Base-by-base conservation (phyloP, 2,329 filamentous ascomycete species). In the Colletotrichum sp. region DNA sequence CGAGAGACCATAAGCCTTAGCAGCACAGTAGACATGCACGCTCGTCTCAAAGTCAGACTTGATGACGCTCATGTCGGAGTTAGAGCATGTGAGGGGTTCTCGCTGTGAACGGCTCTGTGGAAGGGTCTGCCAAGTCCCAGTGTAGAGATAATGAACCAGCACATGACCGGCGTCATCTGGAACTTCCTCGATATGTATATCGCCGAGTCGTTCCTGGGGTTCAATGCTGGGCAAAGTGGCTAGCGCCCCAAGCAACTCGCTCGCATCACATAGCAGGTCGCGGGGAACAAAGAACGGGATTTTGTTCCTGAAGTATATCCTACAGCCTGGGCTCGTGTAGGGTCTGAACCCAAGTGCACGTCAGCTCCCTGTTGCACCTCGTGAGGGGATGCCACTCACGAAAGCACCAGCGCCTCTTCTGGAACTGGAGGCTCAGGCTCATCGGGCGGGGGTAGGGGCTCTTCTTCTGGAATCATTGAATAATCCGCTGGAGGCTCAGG, bases 131-230 rank as follows among this genome's bases (percentile, higher is more conserved):
- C 64, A 76, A 15, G 26, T 67, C 12, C 71, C 28, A 2, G 75
- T 75, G 13, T 71, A 15, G 9, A 76, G 62, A 39, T 68, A 76
- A 63, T 76, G 67, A 26, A 76, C 32, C 12, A 76, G 39, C 1
- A 71, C 44, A 44, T 76, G 63, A n/a, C 71, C 71, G n/a, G 28
- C 71, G 3, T 71, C 60, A 24, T 71, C 48, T 16, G 39, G 62
- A 4, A 76, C 10, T 10, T 68, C 16, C 3, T 16, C 13, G n/a
- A 68, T 24, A 12, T n/a, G 48, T 18, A 68, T 57, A 0, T 36
- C 22, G 8, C 13, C 5, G 18, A 10, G 28, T 24, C 2, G 0
- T 1, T 57, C 7, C 34, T 8, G 34, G 15, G 34, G 34, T 39
- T 39, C 36, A 18, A 2, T 1, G 16, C 39, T n/a, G 5, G 16